Conservation (phyloP, 495 filamentous ascomycete genomes). For the Parathielavia appendiculata region DNA sequence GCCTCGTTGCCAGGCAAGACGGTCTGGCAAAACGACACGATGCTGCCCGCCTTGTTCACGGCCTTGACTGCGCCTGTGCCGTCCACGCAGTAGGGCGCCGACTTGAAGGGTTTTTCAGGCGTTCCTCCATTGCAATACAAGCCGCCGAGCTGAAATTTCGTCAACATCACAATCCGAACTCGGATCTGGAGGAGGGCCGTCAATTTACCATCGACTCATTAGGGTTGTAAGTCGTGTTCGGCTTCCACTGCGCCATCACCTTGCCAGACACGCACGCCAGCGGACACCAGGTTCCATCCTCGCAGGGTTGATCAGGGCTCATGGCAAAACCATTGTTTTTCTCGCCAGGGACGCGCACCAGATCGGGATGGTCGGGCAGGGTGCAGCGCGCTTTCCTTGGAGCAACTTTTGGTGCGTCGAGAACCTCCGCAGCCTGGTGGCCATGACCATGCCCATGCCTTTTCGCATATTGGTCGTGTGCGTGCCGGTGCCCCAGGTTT, state of each 20-base stretch:
- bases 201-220: conserved; percentile 68
- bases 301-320: conserved; percentile 69
- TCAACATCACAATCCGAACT: conserved; percentile 24
- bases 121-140: conserved; percentile 68
- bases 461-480: conserved; percentile 30
- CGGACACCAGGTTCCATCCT: conserved; percentile 66
- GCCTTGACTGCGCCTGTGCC: conserved; percentile 60
- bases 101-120: conserved; percentile 65
- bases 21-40: conserved; percentile 76
- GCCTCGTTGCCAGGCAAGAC: conserved; percentile 82
- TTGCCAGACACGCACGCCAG: conserved; percentile 73
- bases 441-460: conserved; percentile 34
- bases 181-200: background rate
- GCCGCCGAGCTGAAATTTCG: conserved; percentile 58
- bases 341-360: conserved; percentile 59
- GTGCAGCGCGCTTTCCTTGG: conserved; percentile 50
- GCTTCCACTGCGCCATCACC: conserved; percentile 76
- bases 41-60: conserved; percentile 56
- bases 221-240: conserved; percentile 61
- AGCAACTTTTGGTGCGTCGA: conserved; percentile 25
- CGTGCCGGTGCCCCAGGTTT: conserved; percentile 26
- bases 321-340: conserved; percentile 78
- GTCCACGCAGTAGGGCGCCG: conserved; percentile 64
- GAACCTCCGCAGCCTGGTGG: conserved; percentile 20
- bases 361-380: conserved; percentile 62